Evolutionary conservation across 2,329 filamentous ascomycete species (phyloP), one percentile per base, ranked within the genome.

Genomic region (Neospermospora avenae): DNA sequence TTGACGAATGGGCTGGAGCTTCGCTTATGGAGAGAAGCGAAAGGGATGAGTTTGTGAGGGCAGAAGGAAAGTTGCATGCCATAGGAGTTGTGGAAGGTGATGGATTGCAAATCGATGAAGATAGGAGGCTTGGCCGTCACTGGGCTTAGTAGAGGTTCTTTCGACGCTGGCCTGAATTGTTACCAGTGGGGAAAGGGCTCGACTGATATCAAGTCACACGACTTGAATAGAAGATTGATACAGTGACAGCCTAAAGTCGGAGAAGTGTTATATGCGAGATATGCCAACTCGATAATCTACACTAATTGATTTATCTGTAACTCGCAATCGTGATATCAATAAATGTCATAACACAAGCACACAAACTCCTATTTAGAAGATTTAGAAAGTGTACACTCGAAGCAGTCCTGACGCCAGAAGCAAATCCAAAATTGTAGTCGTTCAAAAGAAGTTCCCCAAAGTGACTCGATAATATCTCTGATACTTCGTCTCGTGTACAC

Each of bases 31-130:
- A 58, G 3, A 69, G 70, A 49, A 58, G 61, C 34, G 69, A 73
- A 41, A 66, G 75, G 31, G 73, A 77, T 63, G 55, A 62, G 25
- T 61, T 53, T 22, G 64, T 77, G 8, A 64, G 60, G 16, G 63
- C 64, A n/a, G 65, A 71, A 65, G 71, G 69, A 11, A 64, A 70
- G 41, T 59, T 61, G 44, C 76, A 75, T 41, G 63, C 67, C 49
- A 73, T 73, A 60, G 74, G 73, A 0, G 57, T 68, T 24, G 69
- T 75, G 5, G 68, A 68, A n/a, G 75, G 74, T 5, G 58, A 59
- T 20, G 61, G 63, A 6, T 54, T 68, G 53, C 63, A 60, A 39
- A 64, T 67, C 37, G 63, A 67, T 57, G 62, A 67, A 54, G 66
- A 68, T 58, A 52, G 65, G 45, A 61, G 62, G 56, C 57, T 66